Evolutionary conservation across 169 alveolate genomes (phyloP), one percentile per base, ranked within the genome.

Genomic region (Cystoisospora suis): DNA sequence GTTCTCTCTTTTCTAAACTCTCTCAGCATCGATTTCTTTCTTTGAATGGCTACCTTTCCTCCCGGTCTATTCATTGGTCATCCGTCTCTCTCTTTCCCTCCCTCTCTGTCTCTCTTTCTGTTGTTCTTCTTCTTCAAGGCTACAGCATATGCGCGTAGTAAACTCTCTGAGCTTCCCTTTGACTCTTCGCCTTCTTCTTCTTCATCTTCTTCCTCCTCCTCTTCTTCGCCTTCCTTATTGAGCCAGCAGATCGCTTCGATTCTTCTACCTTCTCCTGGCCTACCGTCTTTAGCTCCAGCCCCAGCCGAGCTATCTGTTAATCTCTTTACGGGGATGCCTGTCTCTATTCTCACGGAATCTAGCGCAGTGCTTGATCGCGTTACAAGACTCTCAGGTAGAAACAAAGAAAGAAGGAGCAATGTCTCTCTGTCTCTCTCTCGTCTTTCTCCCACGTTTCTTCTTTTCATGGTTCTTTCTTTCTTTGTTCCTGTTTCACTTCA

Each of bases 251-350:
- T 36, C 72, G 72, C 72, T 20, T 34, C 80, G 5, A 46, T 46
- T 29, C 15, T 46, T 69, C 15, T 29, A 2, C 42, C 1, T 20
- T 2, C 49, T 46, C 29, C 29, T 65, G 9, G 38, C 29, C 38
- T 15, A 6, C 34, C 9, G 7, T 5, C 46, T 7, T 47, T 70
- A 47, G 5, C 42, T 3, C 81, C 81, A 3, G 53, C 81, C 12
- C 81, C 81, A 6, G 81, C 81, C 53, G 15, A 15, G 42, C 81
- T 70, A 27, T n/a, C 49, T 29, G 45, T n/a, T 23, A 3, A 12
- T n/a, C 81, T 72, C 47, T 72, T 72, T 38, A 53, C 83, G 36
- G 83, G 83, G 58, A 32, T 72, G 34, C 83, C 83, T 32, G 58
- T 27, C 1, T 4, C 4, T 34, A 46, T 40, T 34, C 83, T 72